These are phyloP conservation scores for Fusarium kyushuense DNA, from an alignment of 2,329 filamentous ascomycete species.

Conservation along the genomic window DNA sequence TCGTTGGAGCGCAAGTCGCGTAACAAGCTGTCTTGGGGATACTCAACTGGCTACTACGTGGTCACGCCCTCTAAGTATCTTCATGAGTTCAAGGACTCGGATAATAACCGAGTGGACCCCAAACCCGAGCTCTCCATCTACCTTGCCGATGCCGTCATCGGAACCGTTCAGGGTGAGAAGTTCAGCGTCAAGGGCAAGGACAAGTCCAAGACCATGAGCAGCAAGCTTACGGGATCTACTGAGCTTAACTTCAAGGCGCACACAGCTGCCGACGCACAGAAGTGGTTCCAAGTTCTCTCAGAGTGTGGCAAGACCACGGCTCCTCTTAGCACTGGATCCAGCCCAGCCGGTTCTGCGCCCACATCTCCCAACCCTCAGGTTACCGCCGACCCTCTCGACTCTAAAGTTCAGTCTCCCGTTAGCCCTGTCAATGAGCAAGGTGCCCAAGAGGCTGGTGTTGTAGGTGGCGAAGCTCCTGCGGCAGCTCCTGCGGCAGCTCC, in stretches of 20 bases:
- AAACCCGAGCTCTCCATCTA: slow-evolving; percentile 90
- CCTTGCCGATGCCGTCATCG: slow-evolving; percentile 88
- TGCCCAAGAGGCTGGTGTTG: slow-evolving; percentile 63
- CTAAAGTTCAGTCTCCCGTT: slow-evolving; percentile 35
- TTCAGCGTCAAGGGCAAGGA: slow-evolving; percentile 98
- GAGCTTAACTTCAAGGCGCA: slow-evolving; percentile 92
- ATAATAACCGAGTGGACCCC: slow-evolving; percentile 77
- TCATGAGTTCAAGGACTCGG: slow-evolving; percentile 96
- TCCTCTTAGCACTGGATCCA: slow-evolving; percentile 44
- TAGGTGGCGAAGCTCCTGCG: slow-evolving; percentile 46
- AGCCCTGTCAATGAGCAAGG: slow-evolving; percentile 49
- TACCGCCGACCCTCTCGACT: slow-evolving; percentile 30
- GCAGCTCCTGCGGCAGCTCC: slow-evolving; percentile 19
- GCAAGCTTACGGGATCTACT: slow-evolving; percentile 81
- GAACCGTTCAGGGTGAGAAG: slow-evolving; percentile 78
- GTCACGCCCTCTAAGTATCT: slow-evolving; percentile 89
- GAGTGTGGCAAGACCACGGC: slow-evolving; percentile 67
- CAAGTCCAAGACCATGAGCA: slow-evolving; percentile 80
- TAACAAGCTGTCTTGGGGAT: slow-evolving; percentile 82
- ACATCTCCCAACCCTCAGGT: slow-evolving; percentile 45
- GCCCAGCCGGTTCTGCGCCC: slow-evolving; percentile 47
- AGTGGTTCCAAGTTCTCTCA: slow-evolving; percentile 84
- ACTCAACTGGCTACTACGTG: slow-evolving; percentile 87
- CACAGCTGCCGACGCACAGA: slow-evolving; percentile 80
- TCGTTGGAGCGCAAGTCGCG: slow-evolving; percentile 91